Base-by-base conservation (phyloP, 2,329 filamentous ascomycete species). In the Cercospora sesami region DNA sequence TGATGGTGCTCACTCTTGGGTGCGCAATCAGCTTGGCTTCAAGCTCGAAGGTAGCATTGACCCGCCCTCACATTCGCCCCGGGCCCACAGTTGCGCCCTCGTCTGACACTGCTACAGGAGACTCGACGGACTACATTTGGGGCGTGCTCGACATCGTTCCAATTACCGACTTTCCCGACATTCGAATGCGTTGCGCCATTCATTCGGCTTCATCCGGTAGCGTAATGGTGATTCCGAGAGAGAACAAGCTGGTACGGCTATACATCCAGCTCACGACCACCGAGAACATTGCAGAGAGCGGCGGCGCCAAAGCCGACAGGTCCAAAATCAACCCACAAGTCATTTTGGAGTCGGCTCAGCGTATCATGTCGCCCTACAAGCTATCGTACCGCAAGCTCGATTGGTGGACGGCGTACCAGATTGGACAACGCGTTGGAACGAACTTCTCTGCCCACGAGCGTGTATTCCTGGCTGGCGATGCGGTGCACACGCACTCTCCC, bases 181-280 rank as follows among this genome's bases (percentile, higher is more conserved):
- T 93, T 75, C 90, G 91, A 83, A 90, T 90, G 84, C 90, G 91
- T 82, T 91, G 89, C 73, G 91, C 89, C 0, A 91, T 93, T 69
- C 90, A 92, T 77, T 91, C 89, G 16, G 58, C 58, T 7, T 69
- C 68, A 10, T 82, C 89, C 64, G 90, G 90, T 1, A 91, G 89
- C 9, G 87, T 93, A 74, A 91, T 93, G 89, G 87, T 93, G 1
- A 93, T 93, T 69, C 90, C 90, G 1, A 84, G 90, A 26, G 90
- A 92, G 60, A 63, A 67, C 6, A 69, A 72, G 16, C 60, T 77
- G 2, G 71, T 72, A 1, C 64, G 75, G 6, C 63, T 77, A 1
- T 76, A 76, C 61, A 73, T 76, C 26, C 69, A 75, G 53, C 69
- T 76, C n/a, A 73, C 69, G 3, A 70, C 68, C 2, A 71, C 69